Evolutionary conservation across 805 yeast species (phyloP).

Genomic region (Suhomyces sp.): DNA sequence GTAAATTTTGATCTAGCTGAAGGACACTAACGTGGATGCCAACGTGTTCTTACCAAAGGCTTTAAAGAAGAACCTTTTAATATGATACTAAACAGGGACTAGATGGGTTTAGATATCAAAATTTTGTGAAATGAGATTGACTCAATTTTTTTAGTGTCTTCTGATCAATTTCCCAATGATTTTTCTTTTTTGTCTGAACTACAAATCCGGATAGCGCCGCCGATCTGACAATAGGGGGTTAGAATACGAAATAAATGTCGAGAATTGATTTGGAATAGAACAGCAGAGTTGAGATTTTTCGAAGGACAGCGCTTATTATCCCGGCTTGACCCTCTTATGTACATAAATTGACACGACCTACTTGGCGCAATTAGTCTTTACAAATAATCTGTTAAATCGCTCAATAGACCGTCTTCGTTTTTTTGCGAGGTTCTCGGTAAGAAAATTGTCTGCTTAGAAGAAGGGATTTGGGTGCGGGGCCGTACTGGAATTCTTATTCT

Average conservation of each 20-base stretch:
- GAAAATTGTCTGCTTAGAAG: background rate
- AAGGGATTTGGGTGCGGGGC: background rate
- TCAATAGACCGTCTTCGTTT: background rate
- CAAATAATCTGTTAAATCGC: background rate
- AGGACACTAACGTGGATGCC: background rate
- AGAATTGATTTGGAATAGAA: background rate
- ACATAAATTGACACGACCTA: background rate
- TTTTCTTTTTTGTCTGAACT: conserved; percentile 2
- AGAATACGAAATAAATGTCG: background rate
- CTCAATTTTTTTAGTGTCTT: conserved; percentile 10
- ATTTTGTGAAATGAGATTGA: background rate
- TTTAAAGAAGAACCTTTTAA: background rate
- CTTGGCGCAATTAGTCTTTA: background rate
- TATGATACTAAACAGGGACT: background rate
- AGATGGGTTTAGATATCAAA: background rate
- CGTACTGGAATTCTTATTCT: background rate
- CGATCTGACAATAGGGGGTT: background rate
- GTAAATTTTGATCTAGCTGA: background rate
- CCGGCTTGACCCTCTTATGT: background rate
- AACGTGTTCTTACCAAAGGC: background rate
- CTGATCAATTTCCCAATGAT: conserved; percentile 14
- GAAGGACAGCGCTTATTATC: background rate
- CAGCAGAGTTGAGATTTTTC: background rate
- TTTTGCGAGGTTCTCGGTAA: background rate
- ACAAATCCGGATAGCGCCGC: background rate